Conservation (phyloP, 169 alveolate genomes). For the Pseudocohnilembus persalinus region DNA sequence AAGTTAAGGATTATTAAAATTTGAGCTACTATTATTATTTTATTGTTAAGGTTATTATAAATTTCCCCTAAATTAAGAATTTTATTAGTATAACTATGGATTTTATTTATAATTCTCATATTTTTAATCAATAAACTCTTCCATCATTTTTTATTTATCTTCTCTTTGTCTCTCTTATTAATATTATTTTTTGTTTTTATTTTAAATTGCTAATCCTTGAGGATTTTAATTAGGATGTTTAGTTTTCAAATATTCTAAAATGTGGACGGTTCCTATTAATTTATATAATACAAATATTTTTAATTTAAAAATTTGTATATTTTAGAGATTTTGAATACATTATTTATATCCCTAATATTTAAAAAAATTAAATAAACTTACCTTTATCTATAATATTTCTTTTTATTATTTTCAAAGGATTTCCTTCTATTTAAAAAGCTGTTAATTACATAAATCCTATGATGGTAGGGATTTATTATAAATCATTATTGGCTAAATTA, state of each 20-base stretch:
- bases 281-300: too few species aligned
- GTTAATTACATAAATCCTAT: conserved; percentile 54
- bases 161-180: neutral
- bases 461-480: conserved; percentile 50
- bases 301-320: too few species aligned
- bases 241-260: neutral
- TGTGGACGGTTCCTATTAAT: neutral
- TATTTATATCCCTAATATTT: too few species aligned
- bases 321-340: too few species aligned
- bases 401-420: conserved; percentile 63
- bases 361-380: neutral
- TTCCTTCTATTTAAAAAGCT: conserved; percentile 65
- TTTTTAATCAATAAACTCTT: neutral
- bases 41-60: too few species aligned
- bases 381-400: conserved; percentile 66
- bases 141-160: neutral
- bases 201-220: neutral
- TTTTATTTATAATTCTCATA: too few species aligned
- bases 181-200: too few species aligned
- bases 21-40: too few species aligned
- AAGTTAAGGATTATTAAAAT: too few species aligned
- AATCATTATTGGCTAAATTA: conserved; percentile 53
- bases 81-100: neutral
- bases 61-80: too few species aligned
- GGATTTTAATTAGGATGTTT: neutral